A percentile compares a stretch with the other conserved stretches of the same genome.
Conservation (phyloP, 2,329 filamentous ascomycete genomes). For the Cladophialophora exuberans region DNA sequence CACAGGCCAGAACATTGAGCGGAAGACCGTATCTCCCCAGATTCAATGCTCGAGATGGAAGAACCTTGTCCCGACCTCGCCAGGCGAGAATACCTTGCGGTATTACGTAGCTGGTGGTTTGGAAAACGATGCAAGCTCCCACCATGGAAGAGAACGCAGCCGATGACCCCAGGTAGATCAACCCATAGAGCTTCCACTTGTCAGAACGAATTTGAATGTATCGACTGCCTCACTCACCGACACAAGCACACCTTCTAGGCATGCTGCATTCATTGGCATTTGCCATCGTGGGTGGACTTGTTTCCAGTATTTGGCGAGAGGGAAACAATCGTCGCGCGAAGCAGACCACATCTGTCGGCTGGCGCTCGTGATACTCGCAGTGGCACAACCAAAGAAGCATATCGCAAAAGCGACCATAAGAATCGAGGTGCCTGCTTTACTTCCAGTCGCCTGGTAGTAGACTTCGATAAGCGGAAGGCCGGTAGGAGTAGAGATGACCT, state of each 20-base stretch:
- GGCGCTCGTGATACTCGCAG: conserved; percentile 17
- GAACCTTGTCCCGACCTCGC: conserved; percentile 44
- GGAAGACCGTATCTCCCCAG: conserved; percentile 49
- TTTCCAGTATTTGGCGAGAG: conserved; percentile 43
- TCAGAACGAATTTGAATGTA: conserved; percentile 40
- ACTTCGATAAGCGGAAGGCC: conserved; percentile 56
- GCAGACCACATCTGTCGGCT: conserved; percentile 47
- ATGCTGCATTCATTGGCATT: conserved; percentile 52
- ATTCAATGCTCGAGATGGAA: conserved; percentile 49
- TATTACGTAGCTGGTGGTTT: conserved; percentile 49
- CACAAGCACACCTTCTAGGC: conserved; percentile 39
- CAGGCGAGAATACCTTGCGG: conserved; percentile 51
- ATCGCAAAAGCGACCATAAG: conserved; percentile 52
- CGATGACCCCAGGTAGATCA: conserved; percentile 56
- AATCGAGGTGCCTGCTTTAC: conserved; percentile 47
- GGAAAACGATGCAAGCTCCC: conserved; percentile 46
- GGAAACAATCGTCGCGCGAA: conserved; percentile 55
- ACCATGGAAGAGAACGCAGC: conserved; percentile 48
- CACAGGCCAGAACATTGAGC: conserved; percentile 39
- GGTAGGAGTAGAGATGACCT: conserved; percentile 45
- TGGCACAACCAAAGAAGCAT: conserved; percentile 22
- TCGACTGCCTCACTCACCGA: not conserved
- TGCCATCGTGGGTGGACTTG: conserved; percentile 29
- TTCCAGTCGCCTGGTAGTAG: conserved; percentile 52
- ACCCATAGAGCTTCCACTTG: conserved; percentile 46